A percentile compares a stretch with the other conserved stretches of the same genome.
Conservation (phyloP, 805 yeast genomes). For the Lipomyces kockii region DNA sequence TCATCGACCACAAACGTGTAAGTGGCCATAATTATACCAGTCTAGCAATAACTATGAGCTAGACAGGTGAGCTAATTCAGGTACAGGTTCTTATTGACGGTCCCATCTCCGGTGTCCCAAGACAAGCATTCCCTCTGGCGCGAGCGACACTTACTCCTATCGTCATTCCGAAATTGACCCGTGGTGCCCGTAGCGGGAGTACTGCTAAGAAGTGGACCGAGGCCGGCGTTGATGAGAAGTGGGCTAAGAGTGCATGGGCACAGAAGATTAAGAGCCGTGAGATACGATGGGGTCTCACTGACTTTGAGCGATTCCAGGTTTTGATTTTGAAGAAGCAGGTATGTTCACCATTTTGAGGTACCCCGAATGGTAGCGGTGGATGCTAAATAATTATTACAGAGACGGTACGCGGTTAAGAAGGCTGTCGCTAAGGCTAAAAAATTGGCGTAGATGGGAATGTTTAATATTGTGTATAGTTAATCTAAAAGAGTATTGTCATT, state of each 20-base stretch:
- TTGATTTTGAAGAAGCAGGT: constrained; percentile 92
- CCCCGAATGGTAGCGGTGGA: neutral
- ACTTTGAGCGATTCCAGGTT: constrained; percentile 99
- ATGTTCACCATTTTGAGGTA: neutral
- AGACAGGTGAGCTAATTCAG: neutral
- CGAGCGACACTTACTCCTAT: constrained; percentile 92
- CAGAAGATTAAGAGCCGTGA: constrained; percentile 95
- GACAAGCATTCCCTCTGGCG: constrained; percentile 89
- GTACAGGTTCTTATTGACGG: constrained; percentile 91
- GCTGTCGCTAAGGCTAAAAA: constrained; percentile 87
- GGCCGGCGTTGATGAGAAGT: constrained; percentile 83
- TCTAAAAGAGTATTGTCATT: constrained; percentile 15
- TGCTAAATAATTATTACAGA: constrained; percentile 40
- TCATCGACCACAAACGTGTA: constrained; percentile 99
- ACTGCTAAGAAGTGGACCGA: constrained; percentile 94
- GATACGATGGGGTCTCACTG: constrained; percentile 90
- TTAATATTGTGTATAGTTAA: constrained; percentile 28
- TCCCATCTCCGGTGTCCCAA: constrained; percentile 83
- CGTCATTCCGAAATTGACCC: constrained; percentile 82
- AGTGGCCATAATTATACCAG: constrained; percentile 36
- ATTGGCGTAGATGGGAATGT: constrained; percentile 29
- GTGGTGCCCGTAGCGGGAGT: constrained; percentile 87
- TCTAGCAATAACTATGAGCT: no score
- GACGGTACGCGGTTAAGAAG: constrained; percentile 91
- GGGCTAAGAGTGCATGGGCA: constrained; percentile 96